Evolutionary conservation across 2,329 filamentous ascomycete genomes (phyloP).

Genomic region (Penicillium sumatraense): DNA sequence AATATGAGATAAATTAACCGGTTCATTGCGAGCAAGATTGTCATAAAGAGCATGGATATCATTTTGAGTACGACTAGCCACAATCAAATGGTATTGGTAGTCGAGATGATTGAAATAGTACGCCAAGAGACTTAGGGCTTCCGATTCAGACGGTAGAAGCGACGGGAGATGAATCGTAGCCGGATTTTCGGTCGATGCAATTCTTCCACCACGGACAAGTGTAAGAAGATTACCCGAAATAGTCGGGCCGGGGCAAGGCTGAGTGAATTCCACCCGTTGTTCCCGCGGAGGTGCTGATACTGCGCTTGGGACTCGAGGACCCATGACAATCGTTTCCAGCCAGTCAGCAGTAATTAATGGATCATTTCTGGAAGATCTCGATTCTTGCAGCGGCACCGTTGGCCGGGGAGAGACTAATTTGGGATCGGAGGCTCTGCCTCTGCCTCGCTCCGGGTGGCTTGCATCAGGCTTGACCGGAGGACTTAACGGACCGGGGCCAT

Average conservation of each 20-base stretch:
- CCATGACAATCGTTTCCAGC: slow-evolving; percentile 36
- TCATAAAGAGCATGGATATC: slow-evolving; percentile 38
- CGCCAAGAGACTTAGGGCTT: slow-evolving; percentile 35
- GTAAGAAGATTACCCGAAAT: background rate
- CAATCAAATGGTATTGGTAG: slow-evolving; percentile 43
- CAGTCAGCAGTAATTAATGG: slow-evolving; percentile 31
- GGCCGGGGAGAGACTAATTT: background rate
- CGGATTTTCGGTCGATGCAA: slow-evolving; percentile 26
- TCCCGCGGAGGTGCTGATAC: slow-evolving; percentile 24
- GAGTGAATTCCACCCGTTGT: background rate
- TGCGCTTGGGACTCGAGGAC: slow-evolving; percentile 29
- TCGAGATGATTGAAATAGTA: slow-evolving; percentile 41
- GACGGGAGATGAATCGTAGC: slow-evolving; percentile 22
- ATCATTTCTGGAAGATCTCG: slow-evolving; percentile 17
- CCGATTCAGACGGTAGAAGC: slow-evolving; percentile 34
- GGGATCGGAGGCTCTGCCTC: background rate
- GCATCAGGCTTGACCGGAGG: background rate
- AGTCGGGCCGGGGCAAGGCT: background rate
- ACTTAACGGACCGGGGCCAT: background rate
- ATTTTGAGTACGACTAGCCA: slow-evolving; percentile 26
- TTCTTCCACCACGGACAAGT: background rate
- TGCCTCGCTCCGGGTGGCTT: background rate
- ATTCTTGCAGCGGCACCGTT: background rate
- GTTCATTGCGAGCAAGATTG: slow-evolving; percentile 19
- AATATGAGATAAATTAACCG: slow-evolving; percentile 31